phyloP scores from a whole-genome alignment of 768 basidiomycete genomes.

The Arthromyces matolae region DNA sequence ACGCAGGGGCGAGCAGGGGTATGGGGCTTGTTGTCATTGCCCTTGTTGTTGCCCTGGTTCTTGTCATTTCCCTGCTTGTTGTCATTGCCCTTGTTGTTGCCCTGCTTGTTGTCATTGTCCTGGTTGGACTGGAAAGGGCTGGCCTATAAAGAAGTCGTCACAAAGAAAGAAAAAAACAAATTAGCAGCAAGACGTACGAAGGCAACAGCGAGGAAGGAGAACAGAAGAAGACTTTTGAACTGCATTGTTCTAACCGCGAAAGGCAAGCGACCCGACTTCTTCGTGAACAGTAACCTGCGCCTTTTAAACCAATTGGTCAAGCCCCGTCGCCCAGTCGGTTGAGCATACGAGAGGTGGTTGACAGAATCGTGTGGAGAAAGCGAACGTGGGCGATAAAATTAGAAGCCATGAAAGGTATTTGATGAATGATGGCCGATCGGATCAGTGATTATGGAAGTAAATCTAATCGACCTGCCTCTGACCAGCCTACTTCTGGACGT shows the following conservation, averaged over 20 bases:
- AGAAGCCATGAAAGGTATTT: background rate
- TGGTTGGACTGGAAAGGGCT: background rate
- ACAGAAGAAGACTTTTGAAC: background rate
- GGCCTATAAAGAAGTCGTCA: too few relatives aligned
- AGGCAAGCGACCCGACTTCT: background rate
- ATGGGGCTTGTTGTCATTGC: background rate
- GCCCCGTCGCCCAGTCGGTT: background rate
- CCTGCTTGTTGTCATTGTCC: background rate
- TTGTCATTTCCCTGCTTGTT: background rate
- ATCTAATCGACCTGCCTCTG: too few relatives aligned
- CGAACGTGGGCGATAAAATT: background rate
- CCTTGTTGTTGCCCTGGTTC: background rate
- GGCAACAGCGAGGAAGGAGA: background rate
- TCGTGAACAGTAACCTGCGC: background rate
- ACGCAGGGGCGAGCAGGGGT: constrained; percentile 1
- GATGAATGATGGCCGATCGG: background rate
- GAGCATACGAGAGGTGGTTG: background rate
- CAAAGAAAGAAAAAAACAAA: background rate
- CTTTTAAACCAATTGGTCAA: background rate
- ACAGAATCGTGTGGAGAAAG: background rate
- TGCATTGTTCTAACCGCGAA: background rate
- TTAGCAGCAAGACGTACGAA: background rate
- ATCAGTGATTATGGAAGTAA: too few relatives aligned
- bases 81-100: background rate
- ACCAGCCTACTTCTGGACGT: too few relatives aligned